A percentile compares a stretch with the other conserved stretches of the same genome.
phyloP scores from a whole-genome alignment of 108 stramenopile genomes.

The Tribonema minus region DNA sequence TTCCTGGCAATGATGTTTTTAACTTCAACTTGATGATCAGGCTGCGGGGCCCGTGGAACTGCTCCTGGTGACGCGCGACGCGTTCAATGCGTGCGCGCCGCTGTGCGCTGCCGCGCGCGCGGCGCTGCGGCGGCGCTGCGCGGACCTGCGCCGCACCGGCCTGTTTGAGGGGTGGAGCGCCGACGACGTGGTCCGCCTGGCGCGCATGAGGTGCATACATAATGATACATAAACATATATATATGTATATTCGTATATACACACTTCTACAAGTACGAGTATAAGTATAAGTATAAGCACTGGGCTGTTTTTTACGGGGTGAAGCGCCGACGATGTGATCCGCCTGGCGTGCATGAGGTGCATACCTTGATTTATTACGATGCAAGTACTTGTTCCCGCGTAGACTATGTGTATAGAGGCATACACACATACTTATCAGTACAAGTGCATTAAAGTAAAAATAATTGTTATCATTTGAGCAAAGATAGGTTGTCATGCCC shows the following conservation, averaged over 20 bases:
- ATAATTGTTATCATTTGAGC: no score
- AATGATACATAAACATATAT: no score
- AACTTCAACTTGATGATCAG: background rate
- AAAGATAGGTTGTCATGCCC: no score
- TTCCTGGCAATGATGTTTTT: background rate
- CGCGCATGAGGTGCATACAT: background rate
- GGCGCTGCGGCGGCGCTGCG: background rate
- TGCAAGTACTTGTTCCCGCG: no score
- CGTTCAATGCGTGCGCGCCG: background rate
- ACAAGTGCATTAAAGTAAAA: no score
- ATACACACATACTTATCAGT: no score
- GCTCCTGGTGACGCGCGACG: background rate
- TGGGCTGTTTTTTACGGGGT: background rate
- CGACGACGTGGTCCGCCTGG: background rate
- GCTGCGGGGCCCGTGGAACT: background rate
- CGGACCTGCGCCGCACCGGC: background rate
- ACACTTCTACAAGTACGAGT: no score
- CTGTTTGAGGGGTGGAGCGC: background rate
- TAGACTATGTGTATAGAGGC: no score
- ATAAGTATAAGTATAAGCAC: no score
- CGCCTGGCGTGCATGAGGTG: background rate
- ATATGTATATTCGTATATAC: no score
- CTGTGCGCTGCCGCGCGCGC: background rate
- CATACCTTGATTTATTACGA: no score
- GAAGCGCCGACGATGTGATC: background rate